Base-by-base conservation (phyloP, 1,139 yeast genomes). In the Blastobotrys indianensis region DNA sequence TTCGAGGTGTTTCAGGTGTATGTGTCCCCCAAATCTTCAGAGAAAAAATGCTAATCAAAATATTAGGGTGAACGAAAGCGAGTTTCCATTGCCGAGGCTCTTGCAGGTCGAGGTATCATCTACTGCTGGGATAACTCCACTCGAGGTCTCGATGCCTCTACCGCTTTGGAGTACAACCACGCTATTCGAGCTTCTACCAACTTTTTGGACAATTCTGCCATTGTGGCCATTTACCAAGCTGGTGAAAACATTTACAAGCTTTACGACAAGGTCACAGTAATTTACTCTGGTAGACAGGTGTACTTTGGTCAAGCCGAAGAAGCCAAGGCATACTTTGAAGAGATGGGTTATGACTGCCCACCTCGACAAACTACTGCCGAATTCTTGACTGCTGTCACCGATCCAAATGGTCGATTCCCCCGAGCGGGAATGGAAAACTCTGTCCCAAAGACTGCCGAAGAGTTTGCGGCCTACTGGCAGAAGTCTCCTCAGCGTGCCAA, bases 81-180 rank as follows among this genome's bases (percentile, higher is more conserved):
- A 62, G 82, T 78, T 20, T 76, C 82, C 2, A 70, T 78, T 51
- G 82, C 79, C 28, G 85, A 80, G 46, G 82, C 82, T 6, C 66
- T 77, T 56, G 78, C 81, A 15, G 72, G 77, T 62, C 67, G 76
- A 44, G 82, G 79, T 17, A 68, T 77, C 13, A 65, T 81, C 41
- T 79, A 79, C 56, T 76, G 82, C 60, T 82, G 85, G 84, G 88
- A 81, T 68, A 81, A 81, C 58, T 81, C 86, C n/a, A 81, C 87
- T n/a, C 72, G 86, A 65, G 87, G 87, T 60, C 70, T 81, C 51
- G 87, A 81, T 67, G 80, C 87, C 17, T 78, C 85, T 7, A 80
- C 87, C 16, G 87, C 87, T 23, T 70, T 81, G 54, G 86, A 80
- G 58, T 81, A 75, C 58, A 76, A 83, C 43, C 76, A 73, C 59